Percentiles rank a stretch among this genome's conserved stretches.
Conservation (phyloP, 176 grass and related monocot genomes). For the Paspalum notatum region DNA sequence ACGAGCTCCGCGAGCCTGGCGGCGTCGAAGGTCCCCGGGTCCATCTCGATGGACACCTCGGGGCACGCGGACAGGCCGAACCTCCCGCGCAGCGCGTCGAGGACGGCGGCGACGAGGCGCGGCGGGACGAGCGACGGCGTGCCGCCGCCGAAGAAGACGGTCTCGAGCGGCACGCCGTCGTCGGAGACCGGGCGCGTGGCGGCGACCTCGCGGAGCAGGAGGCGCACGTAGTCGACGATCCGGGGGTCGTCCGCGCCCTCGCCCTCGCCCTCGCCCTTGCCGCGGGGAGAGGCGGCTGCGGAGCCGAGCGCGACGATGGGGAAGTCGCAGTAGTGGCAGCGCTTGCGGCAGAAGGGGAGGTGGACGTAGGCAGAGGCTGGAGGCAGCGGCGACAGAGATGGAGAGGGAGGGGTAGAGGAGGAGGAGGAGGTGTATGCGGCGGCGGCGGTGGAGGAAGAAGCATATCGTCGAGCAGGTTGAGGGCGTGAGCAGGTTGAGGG, state of each 20-base stretch:
- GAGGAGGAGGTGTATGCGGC: not conserved
- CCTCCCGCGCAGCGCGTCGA: conserved; percentile 58
- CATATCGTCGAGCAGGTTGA: conserved; percentile 69
- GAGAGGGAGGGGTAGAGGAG: not conserved
- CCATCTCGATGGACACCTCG: conserved; percentile 92
- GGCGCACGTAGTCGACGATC: conserved; percentile 73
- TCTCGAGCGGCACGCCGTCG: conserved; percentile 58
- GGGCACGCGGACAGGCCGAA: conserved; percentile 59
- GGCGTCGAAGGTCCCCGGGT: conserved; percentile 76
- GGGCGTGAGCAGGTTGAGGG: conserved; percentile 14
- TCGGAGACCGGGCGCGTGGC: conserved; percentile 50
- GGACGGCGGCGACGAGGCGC: conserved; percentile 54
- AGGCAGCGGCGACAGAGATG: conserved; percentile 15
- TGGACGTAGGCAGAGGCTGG: conserved; percentile 79
- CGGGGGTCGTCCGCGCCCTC: conserved; percentile 58
- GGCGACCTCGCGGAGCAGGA: conserved; percentile 78
- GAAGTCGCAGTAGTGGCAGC: conserved; percentile 95
- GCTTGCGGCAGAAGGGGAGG: conserved; percentile 88
- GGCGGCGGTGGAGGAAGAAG: conserved; percentile 46
- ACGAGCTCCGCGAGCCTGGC: conserved; percentile 54
- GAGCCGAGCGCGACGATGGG: conserved; percentile 83
- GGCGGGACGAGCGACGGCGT: conserved; percentile 87
- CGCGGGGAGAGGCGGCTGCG: not conserved
- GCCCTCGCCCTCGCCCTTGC: not conserved
- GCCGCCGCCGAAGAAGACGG: conserved; percentile 83